Conservation (phyloP, 768 basidiomycete species). For the Calocera viscosa region DNA sequence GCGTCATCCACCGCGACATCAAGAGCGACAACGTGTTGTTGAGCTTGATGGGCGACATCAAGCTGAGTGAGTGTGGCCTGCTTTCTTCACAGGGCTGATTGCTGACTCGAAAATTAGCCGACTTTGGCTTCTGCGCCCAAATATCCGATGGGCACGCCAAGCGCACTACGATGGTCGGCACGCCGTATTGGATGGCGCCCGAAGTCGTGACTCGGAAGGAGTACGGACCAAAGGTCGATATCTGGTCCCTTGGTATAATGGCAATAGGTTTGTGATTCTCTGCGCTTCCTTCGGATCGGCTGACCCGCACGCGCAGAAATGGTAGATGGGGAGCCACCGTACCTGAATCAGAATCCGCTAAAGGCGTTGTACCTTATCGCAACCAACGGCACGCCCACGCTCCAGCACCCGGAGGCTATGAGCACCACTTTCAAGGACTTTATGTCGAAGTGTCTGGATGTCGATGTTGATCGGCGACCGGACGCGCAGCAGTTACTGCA, state of each 20-base stretch:
- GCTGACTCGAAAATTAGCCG: constrained; percentile 41
- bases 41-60: constrained; percentile 89
- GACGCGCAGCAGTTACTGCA: constrained; percentile 67
- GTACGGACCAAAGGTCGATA: constrained; percentile 96
- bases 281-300: background rate
- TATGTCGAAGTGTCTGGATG: constrained; percentile 74
- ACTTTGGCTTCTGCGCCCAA: constrained; percentile 98
- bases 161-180: constrained; percentile 96
- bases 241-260: constrained; percentile 95
- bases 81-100: background rate
- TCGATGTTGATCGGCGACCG: constrained; percentile 89
- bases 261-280: constrained; percentile 57
- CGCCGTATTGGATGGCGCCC: constrained; percentile 98
- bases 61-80: constrained; percentile 65
- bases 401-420: constrained; percentile 75
- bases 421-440: constrained; percentile 80
- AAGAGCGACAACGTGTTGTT: constrained; percentile 96
- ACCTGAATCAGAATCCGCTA: constrained; percentile 89
- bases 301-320: constrained; percentile 47
- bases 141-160: constrained; percentile 83
- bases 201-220: constrained; percentile 96
- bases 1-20: constrained; percentile 97
- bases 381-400: constrained; percentile 92
- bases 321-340: constrained; percentile 96
- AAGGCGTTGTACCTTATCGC: constrained; percentile 97